Evolutionary conservation across 2,329 filamentous ascomycete species (phyloP).

Genomic region (Epicoccum sorghinum): DNA sequence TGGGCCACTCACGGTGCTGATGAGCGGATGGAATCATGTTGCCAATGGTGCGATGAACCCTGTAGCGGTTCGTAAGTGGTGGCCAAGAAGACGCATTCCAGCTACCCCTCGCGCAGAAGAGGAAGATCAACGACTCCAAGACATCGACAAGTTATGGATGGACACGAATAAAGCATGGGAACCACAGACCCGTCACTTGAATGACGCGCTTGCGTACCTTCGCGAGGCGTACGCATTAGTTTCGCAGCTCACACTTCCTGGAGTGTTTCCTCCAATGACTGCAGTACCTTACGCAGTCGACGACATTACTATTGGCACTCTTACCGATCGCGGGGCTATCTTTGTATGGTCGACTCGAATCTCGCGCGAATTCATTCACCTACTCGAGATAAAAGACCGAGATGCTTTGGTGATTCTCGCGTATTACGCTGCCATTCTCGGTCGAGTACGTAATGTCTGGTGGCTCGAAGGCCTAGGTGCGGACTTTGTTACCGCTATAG

Average conservation of each 20-base stretch:
- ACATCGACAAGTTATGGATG: slow-evolving; percentile 37
- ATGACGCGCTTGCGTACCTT: slow-evolving; percentile 32
- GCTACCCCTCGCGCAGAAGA: slow-evolving; percentile 31
- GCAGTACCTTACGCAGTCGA: slow-evolving; percentile 39
- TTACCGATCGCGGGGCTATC: slow-evolving; percentile 43
- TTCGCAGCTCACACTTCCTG: slow-evolving; percentile 36
- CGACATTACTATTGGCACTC: slow-evolving; percentile 32
- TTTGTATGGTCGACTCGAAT: slow-evolving; percentile 41
- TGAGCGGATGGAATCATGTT: slow-evolving; percentile 41
- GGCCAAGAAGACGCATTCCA: slow-evolving; percentile 33
- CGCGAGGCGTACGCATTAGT: slow-evolving; percentile 41
- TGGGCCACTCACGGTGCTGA: slow-evolving; percentile 38
- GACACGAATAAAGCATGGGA: slow-evolving; percentile 16
- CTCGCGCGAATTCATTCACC: slow-evolving; percentile 35
- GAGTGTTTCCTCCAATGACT: slow-evolving; percentile 31
- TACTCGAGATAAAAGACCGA: slow-evolving; percentile 38
- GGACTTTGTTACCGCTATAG: slow-evolving; percentile 41
- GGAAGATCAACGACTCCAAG: slow-evolving; percentile 35
- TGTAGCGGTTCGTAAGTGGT: slow-evolving; percentile 41
- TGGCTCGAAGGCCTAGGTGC: slow-evolving; percentile 44
- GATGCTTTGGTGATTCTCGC: slow-evolving; percentile 47
- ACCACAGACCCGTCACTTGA: slow-evolving; percentile 24
- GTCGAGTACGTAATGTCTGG: slow-evolving; percentile 43
- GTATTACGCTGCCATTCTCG: slow-evolving; percentile 47
- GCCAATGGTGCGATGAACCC: slow-evolving; percentile 34